Evolutionary conservation across 805 yeast species (phyloP), one percentile per base, ranked within the genome.

Genomic region (Starmerella lactis-condensi): DNA sequence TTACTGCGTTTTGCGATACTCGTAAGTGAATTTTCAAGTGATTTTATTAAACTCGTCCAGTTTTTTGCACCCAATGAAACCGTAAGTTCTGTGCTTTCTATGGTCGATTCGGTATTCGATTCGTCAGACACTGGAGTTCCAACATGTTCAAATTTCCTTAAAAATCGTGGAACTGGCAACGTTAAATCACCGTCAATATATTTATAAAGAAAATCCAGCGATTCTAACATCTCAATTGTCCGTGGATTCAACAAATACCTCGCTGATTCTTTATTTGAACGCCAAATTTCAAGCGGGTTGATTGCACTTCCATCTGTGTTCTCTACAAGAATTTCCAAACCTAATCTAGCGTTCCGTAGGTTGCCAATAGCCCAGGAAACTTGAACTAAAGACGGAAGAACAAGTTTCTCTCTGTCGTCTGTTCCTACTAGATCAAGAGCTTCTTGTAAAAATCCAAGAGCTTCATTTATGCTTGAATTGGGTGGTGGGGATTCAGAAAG

Each of bases 401-500:
- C 35, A 4, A 41, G 34, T 16, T 31, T 28, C 11, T 34, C 38
- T 13, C 34, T 24, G 24, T 41, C 45, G 10, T 35, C 38, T 9
- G 34, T 21, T 2, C 44, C 45, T 4, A 42, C 34, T 6, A 44
- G 32, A 4, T 37, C 37, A 6, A 44, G 35, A 5, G 46, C 37
- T 13, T 39, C 45, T 3, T 21, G 28, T 3, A 38, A 24, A 18
- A 6, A 37, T 10, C 12, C 25, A 13, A 37, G 29, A 4, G 41
- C 41, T 16, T 26, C 30, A n/a, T 31, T 31, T 1, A 31, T 29
- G 7, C 9, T 20, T 11, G 28, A 35, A 1, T 11, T 16, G 3
- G 31, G 22, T 12, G 35, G 37, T 13, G 45, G 45, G 5, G 42
- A 31, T 9, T 51, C 40, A 8, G 64, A 41, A 17, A 76, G 62